A percentile compares a stretch with the other conserved stretches of the same genome.
Evolutionary conservation across 1,284 basidiomycete species (phyloP).

Genomic region (Calocybe gambosa): DNA sequence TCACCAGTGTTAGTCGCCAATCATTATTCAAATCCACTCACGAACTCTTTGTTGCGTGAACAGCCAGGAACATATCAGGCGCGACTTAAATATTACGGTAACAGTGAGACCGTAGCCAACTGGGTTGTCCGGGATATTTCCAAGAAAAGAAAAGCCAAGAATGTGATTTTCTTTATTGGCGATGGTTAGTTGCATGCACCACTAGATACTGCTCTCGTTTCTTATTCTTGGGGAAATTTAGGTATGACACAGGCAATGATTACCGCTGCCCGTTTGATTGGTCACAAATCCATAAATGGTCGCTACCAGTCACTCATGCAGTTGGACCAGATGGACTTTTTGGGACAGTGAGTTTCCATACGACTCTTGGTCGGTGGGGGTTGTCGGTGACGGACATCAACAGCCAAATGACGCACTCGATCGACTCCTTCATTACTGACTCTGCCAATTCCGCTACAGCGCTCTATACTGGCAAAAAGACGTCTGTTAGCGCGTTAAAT

Average conservation of each 20-base stretch:
- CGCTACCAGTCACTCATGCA: conserved; percentile 37
- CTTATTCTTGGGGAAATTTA: conserved; percentile 8
- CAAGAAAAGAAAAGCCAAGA: conserved; percentile 29
- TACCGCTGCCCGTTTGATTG: conserved; percentile 36
- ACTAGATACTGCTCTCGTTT: too few relatives aligned
- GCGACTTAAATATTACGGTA: conserved; percentile 27
- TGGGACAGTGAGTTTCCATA: conserved; percentile 29
- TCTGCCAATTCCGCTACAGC: conserved; percentile 39
- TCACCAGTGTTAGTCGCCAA: conserved; percentile 7
- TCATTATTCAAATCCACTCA: not conserved
- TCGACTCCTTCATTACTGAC: conserved; percentile 40
- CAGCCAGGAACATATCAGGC: conserved; percentile 28
- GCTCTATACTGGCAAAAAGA: conserved; percentile 37
- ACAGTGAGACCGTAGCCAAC: conserved; percentile 26
- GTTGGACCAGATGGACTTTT: conserved; percentile 38
- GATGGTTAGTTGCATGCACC: conserved; percentile 33
- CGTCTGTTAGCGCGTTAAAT: conserved; percentile 32
- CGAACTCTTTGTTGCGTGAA: not conserved
- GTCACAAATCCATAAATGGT: conserved; percentile 40
- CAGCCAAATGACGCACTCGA: conserved; percentile 40
- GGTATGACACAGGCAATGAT: conserved; percentile 42
- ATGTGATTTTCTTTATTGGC: conserved; percentile 35
- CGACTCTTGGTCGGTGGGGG: not conserved
- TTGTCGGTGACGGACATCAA: not conserved
- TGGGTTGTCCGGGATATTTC: conserved; percentile 30